Percentiles rank a stretch among this genome's conserved stretches.
Conservation (phyloP, 2,329 filamentous ascomycete species). For the Helminthosporium solani region DNA sequence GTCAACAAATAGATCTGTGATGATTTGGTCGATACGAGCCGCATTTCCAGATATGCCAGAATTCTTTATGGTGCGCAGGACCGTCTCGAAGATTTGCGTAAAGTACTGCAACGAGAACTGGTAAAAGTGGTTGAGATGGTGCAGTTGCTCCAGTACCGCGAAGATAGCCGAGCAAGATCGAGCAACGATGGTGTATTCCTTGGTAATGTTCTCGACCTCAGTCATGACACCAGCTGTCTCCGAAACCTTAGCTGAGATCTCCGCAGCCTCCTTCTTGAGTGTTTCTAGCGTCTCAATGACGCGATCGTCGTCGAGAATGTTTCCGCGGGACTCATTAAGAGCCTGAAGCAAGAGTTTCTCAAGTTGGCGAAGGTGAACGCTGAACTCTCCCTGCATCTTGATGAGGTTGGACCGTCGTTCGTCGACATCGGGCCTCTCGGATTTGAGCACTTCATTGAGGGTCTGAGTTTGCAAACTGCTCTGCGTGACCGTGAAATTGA, state of each 20-base stretch:
- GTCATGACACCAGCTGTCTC: constrained; percentile 98
- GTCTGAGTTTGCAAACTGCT: constrained; percentile 98
- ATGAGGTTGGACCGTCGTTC: constrained; percentile 95
- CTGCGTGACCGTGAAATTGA: constrained; percentile 99
- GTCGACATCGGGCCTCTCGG: constrained; percentile 94
- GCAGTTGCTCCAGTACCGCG: constrained; percentile 91
- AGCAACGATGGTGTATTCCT: constrained; percentile 90
- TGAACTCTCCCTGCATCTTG: constrained; percentile 98
- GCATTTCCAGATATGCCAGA: constrained; percentile 74
- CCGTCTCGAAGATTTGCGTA: constrained; percentile 92
- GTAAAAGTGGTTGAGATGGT: constrained; percentile 99
- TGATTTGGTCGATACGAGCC: constrained; percentile 80
- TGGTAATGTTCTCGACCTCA: constrained; percentile 93
- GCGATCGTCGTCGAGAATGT: constrained; percentile 96
- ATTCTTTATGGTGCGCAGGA: constrained; percentile 77
- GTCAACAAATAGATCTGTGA: constrained; percentile 86
- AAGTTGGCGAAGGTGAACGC: constrained; percentile 91
- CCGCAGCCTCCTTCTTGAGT: constrained; percentile 93
- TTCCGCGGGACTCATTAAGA: constrained; percentile 94
- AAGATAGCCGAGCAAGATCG: constrained; percentile 96
- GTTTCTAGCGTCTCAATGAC: constrained; percentile 98
- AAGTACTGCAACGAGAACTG: constrained; percentile 99
- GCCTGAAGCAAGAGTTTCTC: constrained; percentile 93
- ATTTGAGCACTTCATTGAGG: constrained; percentile 95
- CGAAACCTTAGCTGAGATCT: constrained; percentile 93